phyloP scores from a whole-genome alignment of 73 alveolate species.

The Stentor roeselii region DNA sequence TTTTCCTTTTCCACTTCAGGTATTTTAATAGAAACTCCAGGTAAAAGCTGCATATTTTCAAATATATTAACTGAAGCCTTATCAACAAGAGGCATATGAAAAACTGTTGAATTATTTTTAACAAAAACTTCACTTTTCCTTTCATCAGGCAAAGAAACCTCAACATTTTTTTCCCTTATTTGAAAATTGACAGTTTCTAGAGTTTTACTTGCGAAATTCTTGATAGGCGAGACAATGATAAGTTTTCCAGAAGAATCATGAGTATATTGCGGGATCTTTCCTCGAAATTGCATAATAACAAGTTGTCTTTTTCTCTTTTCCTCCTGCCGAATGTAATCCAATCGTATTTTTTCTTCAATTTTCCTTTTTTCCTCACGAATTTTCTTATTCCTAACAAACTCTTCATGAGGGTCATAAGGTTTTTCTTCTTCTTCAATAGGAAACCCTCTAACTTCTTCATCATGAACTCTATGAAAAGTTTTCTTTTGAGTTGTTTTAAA shows the following conservation, averaged over 20 bases:
- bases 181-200: background rate
- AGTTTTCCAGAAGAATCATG: background rate
- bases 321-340: background rate
- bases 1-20: too few species aligned
- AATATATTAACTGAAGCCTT: too few species aligned
- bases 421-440: background rate
- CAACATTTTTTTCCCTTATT: background rate
- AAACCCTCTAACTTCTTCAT: background rate
- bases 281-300: background rate
- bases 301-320: background rate
- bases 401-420: background rate
- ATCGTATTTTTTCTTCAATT: background rate
- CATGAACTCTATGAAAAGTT: background rate
- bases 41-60: too few species aligned
- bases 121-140: background rate
- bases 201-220: background rate
- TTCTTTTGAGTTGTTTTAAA: background rate
- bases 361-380: background rate
- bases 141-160: background rate
- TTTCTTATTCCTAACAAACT: background rate
- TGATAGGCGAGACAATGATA: background rate
- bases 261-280: background rate
- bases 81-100: background rate
- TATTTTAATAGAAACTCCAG: too few species aligned
- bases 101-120: background rate